Evolutionary conservation across 169 alveolate species (phyloP).

Genomic region (Cyclospora cayetanensis): DNA sequence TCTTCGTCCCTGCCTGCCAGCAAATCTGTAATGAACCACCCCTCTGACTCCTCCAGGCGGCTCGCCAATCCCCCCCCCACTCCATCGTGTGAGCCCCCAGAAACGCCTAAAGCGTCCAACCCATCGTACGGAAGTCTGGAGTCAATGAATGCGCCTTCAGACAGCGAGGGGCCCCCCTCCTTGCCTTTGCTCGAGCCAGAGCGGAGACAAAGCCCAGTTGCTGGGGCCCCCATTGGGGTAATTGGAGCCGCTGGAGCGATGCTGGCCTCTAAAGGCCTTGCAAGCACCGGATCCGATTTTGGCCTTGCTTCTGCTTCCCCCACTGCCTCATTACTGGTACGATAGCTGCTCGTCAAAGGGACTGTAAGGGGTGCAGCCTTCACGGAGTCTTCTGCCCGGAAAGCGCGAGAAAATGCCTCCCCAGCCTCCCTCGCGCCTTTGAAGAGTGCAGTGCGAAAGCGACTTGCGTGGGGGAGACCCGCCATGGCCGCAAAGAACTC

Average conservation of each 20-base stretch:
- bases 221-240: not conserved
- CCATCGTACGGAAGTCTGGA: not conserved
- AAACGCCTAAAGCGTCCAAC: not conserved
- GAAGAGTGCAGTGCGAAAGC: constrained; percentile 21
- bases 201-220: not conserved
- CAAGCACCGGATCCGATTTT: too few relatives aligned
- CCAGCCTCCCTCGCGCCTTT: not conserved
- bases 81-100: not conserved
- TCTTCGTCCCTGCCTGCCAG: constrained; percentile 30
- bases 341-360: not conserved
- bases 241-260: not conserved
- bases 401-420: constrained; percentile 1
- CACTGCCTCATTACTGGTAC: too few relatives aligned
- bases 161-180: not conserved
- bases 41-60: constrained; percentile 36
- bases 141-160: not conserved
- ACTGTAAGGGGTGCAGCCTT: not conserved
- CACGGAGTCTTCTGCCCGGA: constrained; percentile 19
- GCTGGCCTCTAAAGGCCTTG: too few relatives aligned
- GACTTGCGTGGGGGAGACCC: not conserved
- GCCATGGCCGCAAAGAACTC: constrained; percentile 18
- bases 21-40: constrained; percentile 35
- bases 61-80: not conserved
- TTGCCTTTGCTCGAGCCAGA: not conserved
- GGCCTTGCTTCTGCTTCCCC: not conserved